phyloP scores from a whole-genome alignment of 2,329 filamentous ascomycete species.

The Dryadomyces quercus-mongolicae region DNA sequence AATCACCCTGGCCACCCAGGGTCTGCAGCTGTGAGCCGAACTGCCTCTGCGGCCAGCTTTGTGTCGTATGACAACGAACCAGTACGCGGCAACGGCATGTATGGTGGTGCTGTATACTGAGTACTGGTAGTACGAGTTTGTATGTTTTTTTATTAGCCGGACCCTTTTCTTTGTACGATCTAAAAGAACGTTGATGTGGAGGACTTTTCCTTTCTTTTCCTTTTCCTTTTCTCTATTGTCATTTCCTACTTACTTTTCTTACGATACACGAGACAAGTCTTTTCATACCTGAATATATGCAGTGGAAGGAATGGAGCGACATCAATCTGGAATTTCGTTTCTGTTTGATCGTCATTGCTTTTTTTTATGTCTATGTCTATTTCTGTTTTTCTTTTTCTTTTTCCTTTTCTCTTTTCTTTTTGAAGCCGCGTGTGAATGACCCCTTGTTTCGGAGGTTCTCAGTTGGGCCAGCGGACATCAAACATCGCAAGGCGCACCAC shows the following conservation, averaged over 20 bases:
- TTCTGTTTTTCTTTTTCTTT: neutral
- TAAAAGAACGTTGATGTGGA: neutral
- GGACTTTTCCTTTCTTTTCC: neutral
- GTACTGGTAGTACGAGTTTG: neutral
- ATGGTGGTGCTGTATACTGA: constrained; percentile 2
- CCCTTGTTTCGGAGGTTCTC: too few species aligned
- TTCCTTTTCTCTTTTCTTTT: neutral
- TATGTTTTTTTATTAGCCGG: neutral
- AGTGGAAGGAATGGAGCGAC: neutral
- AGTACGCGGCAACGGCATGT: neutral
- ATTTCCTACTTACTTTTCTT: neutral
- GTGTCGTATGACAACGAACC: constrained; percentile 1
- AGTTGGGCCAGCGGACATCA: too few species aligned
- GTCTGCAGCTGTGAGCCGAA: neutral
- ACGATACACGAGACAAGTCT: neutral
- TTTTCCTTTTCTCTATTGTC: neutral
- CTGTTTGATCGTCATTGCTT: neutral
- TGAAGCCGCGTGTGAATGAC: too few species aligned
- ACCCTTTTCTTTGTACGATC: neutral
- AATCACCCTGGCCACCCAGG: neutral
- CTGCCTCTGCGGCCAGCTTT: neutral
- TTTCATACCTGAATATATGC: neutral
- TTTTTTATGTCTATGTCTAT: neutral
- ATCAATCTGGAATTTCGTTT: neutral
- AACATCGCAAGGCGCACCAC: too few species aligned